Percentiles rank a stretch among this genome's conserved stretches.
These are phyloP conservation scores for Pseudonectria foliicola DNA, from an alignment of 2,329 filamentous ascomycete species.

Conservation along the genomic window DNA sequence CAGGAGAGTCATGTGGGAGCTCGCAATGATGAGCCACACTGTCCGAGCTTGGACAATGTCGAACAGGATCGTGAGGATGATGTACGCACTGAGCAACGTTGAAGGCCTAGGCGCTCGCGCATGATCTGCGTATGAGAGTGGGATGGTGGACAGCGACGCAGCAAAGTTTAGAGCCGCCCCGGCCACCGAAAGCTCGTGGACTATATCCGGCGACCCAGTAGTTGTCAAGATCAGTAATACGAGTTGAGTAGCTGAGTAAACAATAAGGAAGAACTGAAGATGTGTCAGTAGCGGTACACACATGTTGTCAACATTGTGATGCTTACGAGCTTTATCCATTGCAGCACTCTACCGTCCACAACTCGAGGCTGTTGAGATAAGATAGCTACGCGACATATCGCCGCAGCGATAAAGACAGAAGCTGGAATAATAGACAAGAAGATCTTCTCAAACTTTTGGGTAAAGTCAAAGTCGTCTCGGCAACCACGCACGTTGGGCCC, in stretches of 20 bases:
- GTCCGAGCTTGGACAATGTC: slow-evolving; percentile 37
- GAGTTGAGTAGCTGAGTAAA: slow-evolving; percentile 26
- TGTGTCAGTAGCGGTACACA: slow-evolving; percentile 1
- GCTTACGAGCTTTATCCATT: slow-evolving; percentile 24
- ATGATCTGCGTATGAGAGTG: slow-evolving; percentile 31
- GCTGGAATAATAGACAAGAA: slow-evolving; percentile 39
- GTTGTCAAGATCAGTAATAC: slow-evolving; percentile 24
- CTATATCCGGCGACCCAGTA: slow-evolving; percentile 7
- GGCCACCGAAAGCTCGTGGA: slow-evolving; percentile 21
- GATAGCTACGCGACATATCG: slow-evolving; percentile 25
- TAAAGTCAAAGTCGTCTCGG: slow-evolving; percentile 44
- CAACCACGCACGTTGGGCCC: slow-evolving; percentile 40
- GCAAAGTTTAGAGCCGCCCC: slow-evolving; percentile 17
- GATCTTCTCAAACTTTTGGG: slow-evolving; percentile 40
- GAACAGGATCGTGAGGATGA: slow-evolving; percentile 36
- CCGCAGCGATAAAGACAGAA: slow-evolving; percentile 30
- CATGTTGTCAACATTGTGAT: background rate
- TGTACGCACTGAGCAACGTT: slow-evolving; percentile 32
- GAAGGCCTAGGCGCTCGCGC: slow-evolving; percentile 33
- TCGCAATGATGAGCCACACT: slow-evolving; percentile 29
- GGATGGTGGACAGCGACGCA: slow-evolving; percentile 22
- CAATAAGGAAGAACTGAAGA: slow-evolving; percentile 15
- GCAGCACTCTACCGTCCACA: slow-evolving; percentile 28
- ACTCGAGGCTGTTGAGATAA: slow-evolving; percentile 26
- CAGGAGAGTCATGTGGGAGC: slow-evolving; percentile 8